Evolutionary conservation across 2,329 filamentous ascomycete species (phyloP).

Genomic region (Cadophora sp.): DNA sequence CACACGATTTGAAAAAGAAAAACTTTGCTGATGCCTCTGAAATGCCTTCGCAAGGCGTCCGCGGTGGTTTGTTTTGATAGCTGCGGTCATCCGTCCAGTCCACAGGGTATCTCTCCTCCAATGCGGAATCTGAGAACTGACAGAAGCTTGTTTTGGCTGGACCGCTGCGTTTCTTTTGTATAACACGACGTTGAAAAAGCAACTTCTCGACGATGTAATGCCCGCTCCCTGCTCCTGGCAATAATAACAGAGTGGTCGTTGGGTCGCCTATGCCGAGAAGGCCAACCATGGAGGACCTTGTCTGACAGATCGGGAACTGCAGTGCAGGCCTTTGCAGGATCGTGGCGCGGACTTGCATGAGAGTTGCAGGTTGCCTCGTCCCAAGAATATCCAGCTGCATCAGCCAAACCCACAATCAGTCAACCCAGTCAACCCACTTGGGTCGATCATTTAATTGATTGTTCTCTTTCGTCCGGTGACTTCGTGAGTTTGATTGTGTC

Average conservation of each 20-base stretch:
- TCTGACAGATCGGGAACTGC: conserved; percentile 16
- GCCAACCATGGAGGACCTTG: conserved; percentile 4
- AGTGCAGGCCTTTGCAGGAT: conserved; percentile 25
- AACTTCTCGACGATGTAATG: background rate
- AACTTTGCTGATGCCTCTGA: background rate
- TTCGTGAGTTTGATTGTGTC: background rate
- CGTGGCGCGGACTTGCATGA: conserved; percentile 22
- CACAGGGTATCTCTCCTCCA: background rate
- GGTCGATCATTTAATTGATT: conserved; percentile 6
- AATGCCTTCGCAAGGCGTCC: background rate
- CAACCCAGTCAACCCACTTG: conserved; percentile 7
- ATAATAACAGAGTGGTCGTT: conserved; percentile 17
- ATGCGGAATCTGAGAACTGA: conserved; percentile 20
- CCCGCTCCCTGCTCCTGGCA: conserved; percentile 16
- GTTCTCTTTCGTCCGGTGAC: background rate
- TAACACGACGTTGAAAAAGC: conserved; percentile 12
- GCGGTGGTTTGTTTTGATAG: conserved; percentile 1
- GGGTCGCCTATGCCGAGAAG: conserved; percentile 22
- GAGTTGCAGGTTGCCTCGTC: background rate
- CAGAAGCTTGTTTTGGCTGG: conserved; percentile 3
- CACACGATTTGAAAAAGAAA: conserved; percentile 8
- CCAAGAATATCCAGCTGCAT: background rate
- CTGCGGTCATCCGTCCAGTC: conserved; percentile 7
- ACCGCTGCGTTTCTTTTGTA: conserved; percentile 17
- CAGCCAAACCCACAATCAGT: background rate